Evolutionary conservation across 2,329 filamentous ascomycete species (phyloP).

Genomic region (Fusarium sp.): DNA sequence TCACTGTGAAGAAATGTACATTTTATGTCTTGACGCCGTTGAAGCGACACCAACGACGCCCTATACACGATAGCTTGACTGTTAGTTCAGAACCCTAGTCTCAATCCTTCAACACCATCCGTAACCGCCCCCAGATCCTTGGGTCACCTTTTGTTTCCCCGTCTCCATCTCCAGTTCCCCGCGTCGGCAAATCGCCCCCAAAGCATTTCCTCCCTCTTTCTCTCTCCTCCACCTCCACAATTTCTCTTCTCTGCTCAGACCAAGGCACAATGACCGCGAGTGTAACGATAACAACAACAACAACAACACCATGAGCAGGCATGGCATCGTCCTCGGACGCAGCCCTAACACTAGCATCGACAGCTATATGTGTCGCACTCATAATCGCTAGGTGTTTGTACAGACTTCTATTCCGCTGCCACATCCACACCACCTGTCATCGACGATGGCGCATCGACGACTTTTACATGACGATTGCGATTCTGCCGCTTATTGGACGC

Average conservation of each 20-base stretch:
- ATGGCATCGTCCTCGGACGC: slow-evolving; percentile 45
- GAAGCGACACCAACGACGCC: not conserved
- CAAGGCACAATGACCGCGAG: slow-evolving; percentile 10
- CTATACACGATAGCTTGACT: not conserved
- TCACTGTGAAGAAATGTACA: too few relatives aligned
- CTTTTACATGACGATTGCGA: slow-evolving; percentile 50
- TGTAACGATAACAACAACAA: not conserved
- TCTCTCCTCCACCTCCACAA: not conserved
- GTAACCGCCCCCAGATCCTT: slow-evolving; percentile 10
- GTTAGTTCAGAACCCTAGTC: not conserved
- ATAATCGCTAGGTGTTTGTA: slow-evolving; percentile 49
- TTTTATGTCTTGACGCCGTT: not conserved
- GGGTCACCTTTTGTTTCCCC: too few relatives aligned
- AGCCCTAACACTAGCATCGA: slow-evolving; percentile 46
- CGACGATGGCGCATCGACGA: slow-evolving; percentile 50
- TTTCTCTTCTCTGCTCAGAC: not conserved
- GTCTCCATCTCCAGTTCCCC: not conserved
- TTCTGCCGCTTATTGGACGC: slow-evolving; percentile 48
- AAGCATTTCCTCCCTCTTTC: not conserved
- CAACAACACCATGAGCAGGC: slow-evolving; percentile 17
- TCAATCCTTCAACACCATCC: not conserved
- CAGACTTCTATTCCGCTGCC: slow-evolving; percentile 46
- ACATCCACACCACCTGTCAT: slow-evolving; percentile 47
- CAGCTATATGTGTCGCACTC: slow-evolving; percentile 46
- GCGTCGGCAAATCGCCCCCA: not conserved